phyloP scores from a whole-genome alignment of 768 basidiomycete species.

The Boletellus ananiceps region DNA sequence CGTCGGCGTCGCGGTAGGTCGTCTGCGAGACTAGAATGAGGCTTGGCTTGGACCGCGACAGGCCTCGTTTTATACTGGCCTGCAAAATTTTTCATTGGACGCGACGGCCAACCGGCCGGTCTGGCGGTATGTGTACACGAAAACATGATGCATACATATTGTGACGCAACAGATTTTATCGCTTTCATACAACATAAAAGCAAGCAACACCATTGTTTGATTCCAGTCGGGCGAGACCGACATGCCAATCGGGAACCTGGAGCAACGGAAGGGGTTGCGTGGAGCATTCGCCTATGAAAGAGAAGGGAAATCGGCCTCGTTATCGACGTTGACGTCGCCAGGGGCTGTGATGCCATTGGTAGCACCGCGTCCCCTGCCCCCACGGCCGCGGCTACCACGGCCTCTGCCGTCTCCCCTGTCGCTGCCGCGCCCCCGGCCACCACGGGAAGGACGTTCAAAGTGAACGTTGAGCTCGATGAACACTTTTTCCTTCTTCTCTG shows the following conservation, averaged over 20 bases:
- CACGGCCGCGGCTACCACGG: conserved; percentile 39
- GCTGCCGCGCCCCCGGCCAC: conserved; percentile 47
- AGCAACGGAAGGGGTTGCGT: conserved; percentile 5
- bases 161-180: conserved; percentile 5
- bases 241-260: conserved; percentile 8
- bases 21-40: conserved; percentile 24
- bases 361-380: conserved; percentile 43
- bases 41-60: background rate
- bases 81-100: conserved; percentile 7
- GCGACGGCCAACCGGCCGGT: background rate
- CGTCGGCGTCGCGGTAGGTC: conserved; percentile 1
- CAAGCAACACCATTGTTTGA: conserved; percentile 7
- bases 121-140: conserved; percentile 11
- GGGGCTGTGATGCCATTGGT: conserved; percentile 34
- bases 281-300: conserved; percentile 44
- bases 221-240: conserved; percentile 6
- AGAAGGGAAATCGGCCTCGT: conserved; percentile 87
- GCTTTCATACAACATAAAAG: conserved; percentile 13
- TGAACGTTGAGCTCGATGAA: conserved; percentile 89
- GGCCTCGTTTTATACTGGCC: background rate
- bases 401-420: conserved; percentile 49
- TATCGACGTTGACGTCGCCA: conserved; percentile 77
- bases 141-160: conserved; percentile 11
- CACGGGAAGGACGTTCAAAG: conserved; percentile 78
- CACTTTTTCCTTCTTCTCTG: conserved; percentile 88